Percentiles rank a stretch among this genome's conserved stretches.
phyloP scores from a whole-genome alignment of 768 basidiomycete species.

The Hygrocybe coccinea region DNA sequence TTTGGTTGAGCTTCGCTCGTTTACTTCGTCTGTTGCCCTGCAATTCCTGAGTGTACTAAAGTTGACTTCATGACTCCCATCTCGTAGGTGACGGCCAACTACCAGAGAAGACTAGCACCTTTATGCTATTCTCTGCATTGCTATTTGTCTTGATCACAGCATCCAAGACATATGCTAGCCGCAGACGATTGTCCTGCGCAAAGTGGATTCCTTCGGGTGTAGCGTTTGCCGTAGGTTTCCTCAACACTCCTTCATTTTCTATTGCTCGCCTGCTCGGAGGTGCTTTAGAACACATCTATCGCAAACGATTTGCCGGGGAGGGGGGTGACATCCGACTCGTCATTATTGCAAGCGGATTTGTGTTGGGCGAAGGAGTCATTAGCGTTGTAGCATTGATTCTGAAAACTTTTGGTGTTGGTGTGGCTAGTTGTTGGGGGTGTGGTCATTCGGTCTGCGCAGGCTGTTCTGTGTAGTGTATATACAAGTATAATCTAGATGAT shows the following conservation, averaged over 20 bases:
- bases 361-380: constrained; percentile 88
- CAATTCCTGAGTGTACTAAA: not conserved
- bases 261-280: constrained; percentile 89
- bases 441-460: constrained; percentile 66
- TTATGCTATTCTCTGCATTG: constrained; percentile 76
- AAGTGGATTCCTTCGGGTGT: constrained; percentile 88
- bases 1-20: constrained; percentile 80
- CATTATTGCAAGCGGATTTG: constrained; percentile 90
- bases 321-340: constrained; percentile 68
- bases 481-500: not conserved
- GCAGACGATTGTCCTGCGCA: constrained; percentile 48
- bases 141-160: constrained; percentile 66
- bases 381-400: constrained; percentile 76
- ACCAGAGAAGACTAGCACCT: constrained; percentile 64
- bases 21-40: constrained; percentile 55
- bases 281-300: constrained; percentile 67
- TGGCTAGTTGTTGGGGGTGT: constrained; percentile 85
- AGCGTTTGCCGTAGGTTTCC: constrained; percentile 91
- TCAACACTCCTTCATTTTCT: constrained; percentile 94
- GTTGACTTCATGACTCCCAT: constrained; percentile 15
- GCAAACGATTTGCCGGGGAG: constrained; percentile 47
- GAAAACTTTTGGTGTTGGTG: constrained; percentile 68
- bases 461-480: constrained; percentile 41
- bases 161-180: constrained; percentile 56
- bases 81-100: constrained; percentile 71